Conservation (phyloP, 805 yeast genomes). For the Zygoascus tannicola region DNA sequence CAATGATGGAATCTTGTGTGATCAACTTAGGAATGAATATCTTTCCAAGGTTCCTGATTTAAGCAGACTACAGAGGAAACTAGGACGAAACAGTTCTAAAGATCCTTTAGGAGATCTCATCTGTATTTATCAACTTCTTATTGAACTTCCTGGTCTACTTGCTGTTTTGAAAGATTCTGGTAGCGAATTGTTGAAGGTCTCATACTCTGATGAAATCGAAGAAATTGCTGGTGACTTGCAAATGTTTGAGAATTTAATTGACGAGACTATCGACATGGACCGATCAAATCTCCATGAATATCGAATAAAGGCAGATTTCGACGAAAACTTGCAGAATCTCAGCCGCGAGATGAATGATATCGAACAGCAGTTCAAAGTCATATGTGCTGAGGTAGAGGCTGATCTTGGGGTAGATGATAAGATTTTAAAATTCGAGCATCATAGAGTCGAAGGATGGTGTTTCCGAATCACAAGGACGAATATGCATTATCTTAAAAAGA, state of each 20-base stretch:
- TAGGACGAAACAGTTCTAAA: conserved; percentile 44
- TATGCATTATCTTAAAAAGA: conserved; percentile 64
- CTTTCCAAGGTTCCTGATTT: conserved; percentile 75
- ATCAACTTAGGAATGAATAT: conserved; percentile 55
- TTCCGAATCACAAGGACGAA: conserved; percentile 84
- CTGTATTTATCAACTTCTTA: conserved; percentile 71
- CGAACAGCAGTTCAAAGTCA: conserved; percentile 29
- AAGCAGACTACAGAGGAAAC: conserved; percentile 60
- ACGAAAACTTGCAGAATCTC: conserved; percentile 58
- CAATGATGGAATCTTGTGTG: conserved; percentile 60
- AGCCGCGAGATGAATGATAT: conserved; percentile 48
- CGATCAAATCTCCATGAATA: conserved; percentile 77
- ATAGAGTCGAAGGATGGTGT: conserved; percentile 88
- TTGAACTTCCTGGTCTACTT: conserved; percentile 58
- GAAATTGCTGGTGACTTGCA: conserved; percentile 63
- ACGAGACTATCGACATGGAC: conserved; percentile 74
- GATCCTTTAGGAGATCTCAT: conserved; percentile 70
- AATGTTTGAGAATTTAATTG: conserved; percentile 49
- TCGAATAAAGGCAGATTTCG: conserved; percentile 82
- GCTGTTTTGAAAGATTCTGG: conserved; percentile 34
- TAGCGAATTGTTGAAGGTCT: conserved; percentile 33
- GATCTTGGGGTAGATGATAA: conserved; percentile 80
- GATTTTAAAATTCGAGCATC: conserved; percentile 81
- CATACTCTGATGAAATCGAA: conserved; percentile 53
- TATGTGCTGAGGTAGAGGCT: conserved; percentile 50